Conservation (phyloP, 2,329 filamentous ascomycete genomes). For the Aspergillus tanneri region DNA sequence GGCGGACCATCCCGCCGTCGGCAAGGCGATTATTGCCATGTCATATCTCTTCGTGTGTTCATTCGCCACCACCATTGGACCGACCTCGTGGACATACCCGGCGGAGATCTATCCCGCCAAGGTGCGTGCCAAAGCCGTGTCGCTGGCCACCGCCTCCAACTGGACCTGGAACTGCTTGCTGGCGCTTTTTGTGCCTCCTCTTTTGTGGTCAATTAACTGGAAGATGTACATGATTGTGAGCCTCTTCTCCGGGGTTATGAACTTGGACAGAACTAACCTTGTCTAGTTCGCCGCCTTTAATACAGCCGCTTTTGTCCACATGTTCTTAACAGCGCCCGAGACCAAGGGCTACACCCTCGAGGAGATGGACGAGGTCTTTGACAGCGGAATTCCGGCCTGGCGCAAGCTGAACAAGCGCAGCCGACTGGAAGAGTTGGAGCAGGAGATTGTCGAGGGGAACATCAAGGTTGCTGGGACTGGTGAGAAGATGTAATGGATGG, state of each 20-base stretch:
- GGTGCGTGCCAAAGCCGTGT: conserved; percentile 22
- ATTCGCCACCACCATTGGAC: conserved; percentile 28
- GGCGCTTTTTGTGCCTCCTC: conserved; percentile 19
- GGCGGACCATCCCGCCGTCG: conserved; percentile 18
- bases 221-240: conserved; percentile 25
- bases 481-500: neutral
- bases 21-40: conserved; percentile 27
- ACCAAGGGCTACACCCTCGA: conserved; percentile 21
- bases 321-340: conserved; percentile 20
- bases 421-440: conserved; percentile 17
- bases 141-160: conserved; percentile 20
- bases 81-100: conserved; percentile 22
- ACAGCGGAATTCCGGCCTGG: conserved; percentile 26
- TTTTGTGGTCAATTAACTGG: conserved; percentile 23
- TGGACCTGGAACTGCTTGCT: conserved; percentile 22
- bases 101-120: conserved; percentile 22
- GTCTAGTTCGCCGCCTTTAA: conserved; percentile 21
- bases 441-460: conserved; percentile 19
- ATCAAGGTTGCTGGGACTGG: conserved; percentile 12
- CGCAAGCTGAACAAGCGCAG: conserved; percentile 13
- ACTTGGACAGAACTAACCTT: neutral
- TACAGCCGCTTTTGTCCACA: conserved; percentile 19
- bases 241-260: neutral
- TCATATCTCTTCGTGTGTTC: conserved; percentile 29
- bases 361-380: conserved; percentile 32